Evolutionary conservation across 768 basidiomycete species (phyloP), one percentile per base, ranked within the genome.

Genomic region (Daedaleopsis sinensis): DNA sequence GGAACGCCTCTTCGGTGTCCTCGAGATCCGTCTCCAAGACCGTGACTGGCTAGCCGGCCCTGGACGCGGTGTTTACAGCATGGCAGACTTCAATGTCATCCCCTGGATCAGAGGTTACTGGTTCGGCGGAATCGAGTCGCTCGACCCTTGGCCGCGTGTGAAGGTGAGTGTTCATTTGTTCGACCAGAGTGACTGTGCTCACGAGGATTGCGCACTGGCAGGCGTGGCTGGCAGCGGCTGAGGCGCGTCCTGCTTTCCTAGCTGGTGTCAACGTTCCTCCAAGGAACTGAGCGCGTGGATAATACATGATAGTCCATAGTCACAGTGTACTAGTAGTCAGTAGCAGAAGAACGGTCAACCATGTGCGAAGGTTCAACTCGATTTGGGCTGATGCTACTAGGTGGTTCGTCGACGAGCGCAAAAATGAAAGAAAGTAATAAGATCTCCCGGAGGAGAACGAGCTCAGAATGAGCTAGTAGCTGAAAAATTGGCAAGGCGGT

Each of bases 41-140:
- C 83, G 90, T 18, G 92, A 94, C 43, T 96, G 82, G 72, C 84
- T 96, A 16, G 92, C 83, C 18, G 93, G 94, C n/a, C 76, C 86
- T 12, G 88, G 84, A 0, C 78, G 78, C 57, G 91, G 90, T 24
- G 86, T 83, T 66, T 84, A 81, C 70, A 85, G 80, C 43, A 73
- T 94, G 50, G 94, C 90, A 8, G 91, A 93, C 67, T 75, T 90
- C 58, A 93, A 92, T 59, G 78, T 79, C 4, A 69, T 83, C 57
- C 79, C 89, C 5, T 92, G 89, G 90, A 79, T 93, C 51, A 73
- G 78, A 21, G 48, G 76, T 42, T 82, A 84, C 63, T 42, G 65
- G 10, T 77, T 69, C 62, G 74, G 83, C 2, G 87, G 83, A 9
- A 74, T 89, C 19, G 81, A 85, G 44, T 80, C 70, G 27, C 73